Base-by-base conservation (phyloP, 2,329 filamentous ascomycete genomes). In the Tympanopsis confertula region DNA sequence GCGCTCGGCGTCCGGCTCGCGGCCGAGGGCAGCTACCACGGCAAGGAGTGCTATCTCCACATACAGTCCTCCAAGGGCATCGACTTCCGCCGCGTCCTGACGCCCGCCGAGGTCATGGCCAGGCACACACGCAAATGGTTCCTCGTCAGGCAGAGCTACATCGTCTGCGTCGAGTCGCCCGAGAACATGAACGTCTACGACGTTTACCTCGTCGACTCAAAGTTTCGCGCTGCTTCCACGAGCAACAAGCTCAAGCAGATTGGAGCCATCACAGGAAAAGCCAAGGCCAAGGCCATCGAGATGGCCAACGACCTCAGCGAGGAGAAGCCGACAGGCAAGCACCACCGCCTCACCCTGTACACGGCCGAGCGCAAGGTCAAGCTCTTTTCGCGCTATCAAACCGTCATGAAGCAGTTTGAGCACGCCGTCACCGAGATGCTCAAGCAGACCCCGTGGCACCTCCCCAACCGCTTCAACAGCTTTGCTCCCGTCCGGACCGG, bases 131-230 rank as follows among this genome's bases (percentile, higher is more conserved):
- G 87, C 15, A 95, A 95, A 57, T 98, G 91, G 91, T 98, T 98
- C 55, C 68, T 96, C 15, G 87, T 98, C 14, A 73, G 91, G 37
- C 88, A 96, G 58, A 96, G 87, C 62, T 98, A 98, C 52, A 82
- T 98, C 42, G 89, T 94, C 33, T 95, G 89, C 48, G 88, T 96
- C n/a, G 89, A 96, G 54, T 95, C 91, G 0, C 91, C 91, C 0
- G 89, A 96, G 56, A 94, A 94, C 49, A 94, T 96, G 83, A 89
- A 94, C 51, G 93, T 96, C 22, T 95, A 94, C 55, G 93, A 98
- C 59, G 91, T 98, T 17, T 96, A 95, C 57, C 70, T 98, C n/a
- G 85, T 96, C 19, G 91, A 98, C 53, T 72, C 83, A 1, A 81
- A 85, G 50, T 98, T 98, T 59, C 69, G 74, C 38, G 78, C 95